phyloP scores from a whole-genome alignment of 257 asterid species.

The Lycium ferocissimum region DNA sequence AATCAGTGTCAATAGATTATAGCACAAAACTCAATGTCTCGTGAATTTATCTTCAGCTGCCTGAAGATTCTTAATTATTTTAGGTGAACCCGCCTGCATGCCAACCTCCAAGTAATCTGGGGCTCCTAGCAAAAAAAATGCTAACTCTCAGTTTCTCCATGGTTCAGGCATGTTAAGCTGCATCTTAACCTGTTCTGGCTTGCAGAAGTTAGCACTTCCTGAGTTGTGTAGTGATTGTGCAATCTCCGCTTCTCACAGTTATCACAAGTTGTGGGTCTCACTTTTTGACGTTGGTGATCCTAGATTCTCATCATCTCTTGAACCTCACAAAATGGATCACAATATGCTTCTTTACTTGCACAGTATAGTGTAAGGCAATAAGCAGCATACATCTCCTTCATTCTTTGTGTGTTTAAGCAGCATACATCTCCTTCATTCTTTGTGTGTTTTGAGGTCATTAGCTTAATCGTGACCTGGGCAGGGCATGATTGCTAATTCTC shows the following conservation, averaged over 20 bases:
- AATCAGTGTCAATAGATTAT: constrained; percentile 10
- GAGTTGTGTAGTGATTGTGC: background rate
- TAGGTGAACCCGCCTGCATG: background rate
- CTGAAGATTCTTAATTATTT: background rate
- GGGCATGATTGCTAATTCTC: background rate
- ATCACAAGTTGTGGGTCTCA: background rate
- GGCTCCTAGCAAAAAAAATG: background rate
- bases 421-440: background rate
- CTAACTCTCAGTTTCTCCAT: background rate
- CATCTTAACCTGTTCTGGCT: constrained; percentile 14
- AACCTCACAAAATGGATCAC: background rate
- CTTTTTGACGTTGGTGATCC: background rate
- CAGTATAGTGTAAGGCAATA: background rate
- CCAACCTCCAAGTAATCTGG: background rate
- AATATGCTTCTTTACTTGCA: constrained; percentile 16
- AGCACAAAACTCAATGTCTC: background rate
- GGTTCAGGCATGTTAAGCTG: background rate
- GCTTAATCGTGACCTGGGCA: constrained; percentile 4
- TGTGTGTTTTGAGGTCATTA: constrained; percentile 17
- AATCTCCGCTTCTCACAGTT: background rate
- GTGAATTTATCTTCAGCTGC: constrained; percentile 4
- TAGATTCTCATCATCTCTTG: constrained; percentile 14
- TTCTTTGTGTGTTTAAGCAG: constrained; percentile 16
- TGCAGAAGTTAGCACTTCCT: constrained; percentile 18
- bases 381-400: background rate